phyloP scores from a whole-genome alignment of 2,329 filamentous ascomycete species.

The Arthroderma sp. region DNA sequence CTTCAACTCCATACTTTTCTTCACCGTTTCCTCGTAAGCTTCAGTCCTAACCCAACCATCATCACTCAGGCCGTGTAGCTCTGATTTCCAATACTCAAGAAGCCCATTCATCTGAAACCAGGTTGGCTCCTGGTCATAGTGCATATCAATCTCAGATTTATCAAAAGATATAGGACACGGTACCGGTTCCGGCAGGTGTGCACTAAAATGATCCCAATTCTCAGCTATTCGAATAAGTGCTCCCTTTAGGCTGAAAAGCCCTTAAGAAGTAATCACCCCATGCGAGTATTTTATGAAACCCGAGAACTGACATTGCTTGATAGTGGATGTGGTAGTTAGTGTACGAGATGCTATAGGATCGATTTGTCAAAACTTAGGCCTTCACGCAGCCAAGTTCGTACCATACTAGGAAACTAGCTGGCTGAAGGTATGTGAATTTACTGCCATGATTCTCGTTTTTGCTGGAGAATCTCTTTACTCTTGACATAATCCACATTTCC shows the following conservation, averaged over 20 bases:
- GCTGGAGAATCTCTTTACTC: not conserved
- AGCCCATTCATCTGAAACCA: conserved; percentile 7
- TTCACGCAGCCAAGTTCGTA: too few species aligned
- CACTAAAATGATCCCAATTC: conserved; percentile 6
- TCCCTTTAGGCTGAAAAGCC: conserved; percentile 3
- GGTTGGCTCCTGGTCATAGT: conserved; percentile 5
- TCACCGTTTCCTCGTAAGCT: conserved; percentile 2
- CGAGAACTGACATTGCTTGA: too few species aligned
- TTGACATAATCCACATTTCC: not conserved
- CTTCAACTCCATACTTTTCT: conserved; percentile 7
- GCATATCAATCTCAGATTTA: conserved; percentile 5
- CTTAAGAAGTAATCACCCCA: too few species aligned
- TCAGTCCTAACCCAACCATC: conserved; percentile 9
- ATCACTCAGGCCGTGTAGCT: conserved; percentile 7
- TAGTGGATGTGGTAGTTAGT: too few species aligned
- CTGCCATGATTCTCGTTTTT: conserved; percentile 6
- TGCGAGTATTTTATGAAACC: too few species aligned
- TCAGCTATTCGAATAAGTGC: conserved; percentile 6
- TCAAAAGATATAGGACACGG: conserved; percentile 7
- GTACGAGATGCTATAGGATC: too few species aligned
- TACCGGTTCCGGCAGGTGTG: not conserved
- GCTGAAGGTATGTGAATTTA: not conserved
- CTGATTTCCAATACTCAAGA: conserved; percentile 6
- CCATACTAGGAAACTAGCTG: too few species aligned
- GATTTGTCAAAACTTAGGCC: too few species aligned